A percentile compares a stretch with the other conserved stretches of the same genome.
Conservation (phyloP, 768 basidiomycete genomes). For the Mycena epipterygia region DNA sequence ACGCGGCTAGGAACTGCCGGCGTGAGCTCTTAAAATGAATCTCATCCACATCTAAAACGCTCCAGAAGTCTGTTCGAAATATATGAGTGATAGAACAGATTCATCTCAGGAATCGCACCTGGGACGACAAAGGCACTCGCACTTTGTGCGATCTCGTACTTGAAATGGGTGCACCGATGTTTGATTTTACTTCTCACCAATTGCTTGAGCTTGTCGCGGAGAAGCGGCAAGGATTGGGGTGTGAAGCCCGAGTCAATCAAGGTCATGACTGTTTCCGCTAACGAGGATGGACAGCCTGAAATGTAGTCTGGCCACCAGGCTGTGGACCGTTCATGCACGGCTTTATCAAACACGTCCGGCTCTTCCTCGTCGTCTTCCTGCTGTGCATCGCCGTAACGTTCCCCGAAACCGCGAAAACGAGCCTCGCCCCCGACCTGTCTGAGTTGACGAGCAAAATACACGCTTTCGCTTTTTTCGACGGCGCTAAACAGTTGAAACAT, state of each 20-base stretch:
- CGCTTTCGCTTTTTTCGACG: slow-evolving; percentile 38
- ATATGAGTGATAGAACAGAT: background rate
- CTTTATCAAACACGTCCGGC: slow-evolving; percentile 27
- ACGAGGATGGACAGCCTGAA: slow-evolving; percentile 57
- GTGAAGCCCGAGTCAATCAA: slow-evolving; percentile 59
- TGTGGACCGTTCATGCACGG: slow-evolving; percentile 43
- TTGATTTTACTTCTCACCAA: slow-evolving; percentile 50
- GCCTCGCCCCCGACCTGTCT: slow-evolving; percentile 41
- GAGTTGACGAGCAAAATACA: slow-evolving; percentile 36
- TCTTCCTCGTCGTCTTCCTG: slow-evolving; percentile 40
- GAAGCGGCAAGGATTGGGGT: slow-evolving; percentile 49
- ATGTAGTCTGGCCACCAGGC: slow-evolving; percentile 63
- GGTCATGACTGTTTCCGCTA: slow-evolving; percentile 58
- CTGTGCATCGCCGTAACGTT: slow-evolving; percentile 31
- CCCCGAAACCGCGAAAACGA: slow-evolving; percentile 39
- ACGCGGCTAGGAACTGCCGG: slow-evolving; percentile 52
- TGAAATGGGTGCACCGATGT: slow-evolving; percentile 41
- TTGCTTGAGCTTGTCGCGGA: slow-evolving; percentile 52
- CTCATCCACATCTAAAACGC: slow-evolving; percentile 65
- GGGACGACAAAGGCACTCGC: slow-evolving; percentile 59
- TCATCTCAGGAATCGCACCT: slow-evolving; percentile 42
- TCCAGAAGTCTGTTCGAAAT: slow-evolving; percentile 60
- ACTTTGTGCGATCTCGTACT: slow-evolving; percentile 53
- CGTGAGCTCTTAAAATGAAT: slow-evolving; percentile 68
- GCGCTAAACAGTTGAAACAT: slow-evolving; percentile 36